A percentile compares a stretch with the other conserved stretches of the same genome.
These are phyloP conservation scores for Trichophyton verrucosum DNA, from an alignment of 2,329 filamentous ascomycete species.

Conservation along the genomic window DNA sequence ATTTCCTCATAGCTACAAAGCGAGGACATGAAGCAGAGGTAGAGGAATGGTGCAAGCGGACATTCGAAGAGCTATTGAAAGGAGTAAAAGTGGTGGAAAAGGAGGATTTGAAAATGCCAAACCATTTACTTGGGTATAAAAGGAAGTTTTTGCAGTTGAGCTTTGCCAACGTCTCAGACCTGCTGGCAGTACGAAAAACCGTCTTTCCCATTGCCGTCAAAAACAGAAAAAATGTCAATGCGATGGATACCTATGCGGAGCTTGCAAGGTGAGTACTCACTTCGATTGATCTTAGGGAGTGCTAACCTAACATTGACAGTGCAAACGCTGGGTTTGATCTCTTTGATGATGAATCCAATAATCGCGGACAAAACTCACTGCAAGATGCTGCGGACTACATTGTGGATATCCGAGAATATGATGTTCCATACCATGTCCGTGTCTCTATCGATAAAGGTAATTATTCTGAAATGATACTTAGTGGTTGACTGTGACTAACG, in stretches of 20 bases:
- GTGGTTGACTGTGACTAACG: slow-evolving; percentile 17
- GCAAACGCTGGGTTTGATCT: slow-evolving; percentile 78
- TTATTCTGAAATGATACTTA: neutral
- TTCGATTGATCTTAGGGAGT: neutral
- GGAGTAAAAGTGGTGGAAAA: slow-evolving; percentile 66
- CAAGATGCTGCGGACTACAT: slow-evolving; percentile 92
- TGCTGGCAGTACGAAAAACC: slow-evolving; percentile 71
- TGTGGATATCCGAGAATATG: slow-evolving; percentile 97
- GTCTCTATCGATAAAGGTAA: slow-evolving; percentile 88
- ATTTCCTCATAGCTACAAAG: slow-evolving; percentile 85
- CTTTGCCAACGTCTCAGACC: slow-evolving; percentile 76
- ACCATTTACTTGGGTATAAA: slow-evolving; percentile 83
- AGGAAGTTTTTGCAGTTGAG: slow-evolving; percentile 75
- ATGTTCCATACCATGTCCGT: slow-evolving; percentile 97
- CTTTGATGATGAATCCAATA: slow-evolving; percentile 81
- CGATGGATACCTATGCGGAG: slow-evolving; percentile 97
- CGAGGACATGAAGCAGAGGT: slow-evolving; percentile 82
- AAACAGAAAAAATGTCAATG: slow-evolving; percentile 91
- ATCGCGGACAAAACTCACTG: slow-evolving; percentile 65
- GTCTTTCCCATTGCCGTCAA: slow-evolving; percentile 87
- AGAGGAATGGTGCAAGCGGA: slow-evolving; percentile 81
- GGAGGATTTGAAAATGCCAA: slow-evolving; percentile 89
- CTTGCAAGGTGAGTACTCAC: slow-evolving; percentile 55
- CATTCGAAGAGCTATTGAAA: slow-evolving; percentile 71
- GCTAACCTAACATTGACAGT: slow-evolving; percentile 31